Percentiles rank a stretch among this genome's conserved stretches.
Evolutionary conservation across 257 asterid species (phyloP).

Genomic region (Haberlea rhodopensis): DNA sequence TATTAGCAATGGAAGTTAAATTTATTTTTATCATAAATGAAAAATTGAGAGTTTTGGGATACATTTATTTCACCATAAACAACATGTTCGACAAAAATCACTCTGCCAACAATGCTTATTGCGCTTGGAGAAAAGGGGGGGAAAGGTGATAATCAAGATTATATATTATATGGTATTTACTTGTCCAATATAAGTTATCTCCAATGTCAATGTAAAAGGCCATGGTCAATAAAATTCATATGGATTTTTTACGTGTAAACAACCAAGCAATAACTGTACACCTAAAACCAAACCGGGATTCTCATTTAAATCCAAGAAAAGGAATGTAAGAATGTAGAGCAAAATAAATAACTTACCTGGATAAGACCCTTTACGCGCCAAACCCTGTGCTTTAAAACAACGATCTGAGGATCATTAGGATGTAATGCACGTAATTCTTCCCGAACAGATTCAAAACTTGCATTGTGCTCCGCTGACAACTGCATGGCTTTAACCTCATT

Average conservation of each 20-base stretch:
- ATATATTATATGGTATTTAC: too few species aligned
- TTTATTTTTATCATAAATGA: too few species aligned
- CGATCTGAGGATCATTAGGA: constrained; percentile 75
- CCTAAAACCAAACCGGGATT: not conserved
- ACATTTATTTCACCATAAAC: not conserved
- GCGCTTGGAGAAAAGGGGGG: too few species aligned
- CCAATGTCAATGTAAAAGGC: too few species aligned
- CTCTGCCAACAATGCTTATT: too few species aligned
- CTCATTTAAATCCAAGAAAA: not conserved
- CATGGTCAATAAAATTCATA: too few species aligned
- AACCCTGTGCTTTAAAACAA: constrained; percentile 68
- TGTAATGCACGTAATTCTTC: constrained; percentile 63
- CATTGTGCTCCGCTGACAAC: constrained; percentile 75
- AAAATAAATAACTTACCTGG: constrained; percentile 58
- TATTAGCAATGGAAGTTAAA: constrained; percentile 17
- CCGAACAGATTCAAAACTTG: constrained; percentile 59
- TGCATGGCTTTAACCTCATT: constrained; percentile 68
- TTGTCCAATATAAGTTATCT: too few species aligned
- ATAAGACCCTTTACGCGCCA: constrained; percentile 94
- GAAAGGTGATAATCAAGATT: too few species aligned
- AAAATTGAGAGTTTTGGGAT: not conserved
- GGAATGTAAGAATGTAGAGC: too few species aligned
- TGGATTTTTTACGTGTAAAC: too few species aligned
- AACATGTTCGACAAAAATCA: not conserved
- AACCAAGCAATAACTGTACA: too few species aligned